Evolutionary conservation across 257 asterid species (phyloP).

Genomic region (Capsicum pubescens): DNA sequence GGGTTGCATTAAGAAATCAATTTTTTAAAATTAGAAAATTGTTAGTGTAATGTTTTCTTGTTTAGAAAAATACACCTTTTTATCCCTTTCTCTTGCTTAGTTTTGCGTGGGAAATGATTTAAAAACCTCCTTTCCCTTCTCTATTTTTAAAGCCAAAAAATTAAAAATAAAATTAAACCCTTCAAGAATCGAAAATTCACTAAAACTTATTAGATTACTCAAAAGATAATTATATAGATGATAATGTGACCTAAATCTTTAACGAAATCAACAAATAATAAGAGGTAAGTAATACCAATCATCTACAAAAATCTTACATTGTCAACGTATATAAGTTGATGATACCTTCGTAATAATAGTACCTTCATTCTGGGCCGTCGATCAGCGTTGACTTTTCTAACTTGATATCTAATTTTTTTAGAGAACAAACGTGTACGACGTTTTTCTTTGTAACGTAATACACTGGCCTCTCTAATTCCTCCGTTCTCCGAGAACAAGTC

Average conservation of each 20-base stretch:
- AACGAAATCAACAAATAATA: neutral
- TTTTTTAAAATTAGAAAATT: neutral
- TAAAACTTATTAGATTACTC: neutral
- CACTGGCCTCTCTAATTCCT: constrained; percentile 79
- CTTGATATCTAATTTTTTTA: constrained; percentile 79
- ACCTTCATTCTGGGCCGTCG: constrained; percentile 91
- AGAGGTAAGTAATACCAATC: neutral
- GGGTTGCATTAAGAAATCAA: neutral
- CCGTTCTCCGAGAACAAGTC: constrained; percentile 75
- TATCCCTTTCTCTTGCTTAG: neutral
- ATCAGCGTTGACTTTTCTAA: constrained; percentile 86
- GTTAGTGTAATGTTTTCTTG: neutral
- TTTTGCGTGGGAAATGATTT: neutral
- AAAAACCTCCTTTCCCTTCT: neutral
- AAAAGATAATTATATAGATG: neutral
- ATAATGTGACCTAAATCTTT: neutral
- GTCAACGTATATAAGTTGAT: neutral
- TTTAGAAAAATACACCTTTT: neutral
- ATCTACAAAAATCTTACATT: neutral
- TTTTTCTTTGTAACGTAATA: constrained; percentile 74
- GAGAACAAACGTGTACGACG: constrained; percentile 71
- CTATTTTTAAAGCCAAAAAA: neutral
- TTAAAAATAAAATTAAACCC: neutral
- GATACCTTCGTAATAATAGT: neutral
- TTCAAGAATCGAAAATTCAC: neutral